phyloP scores from a whole-genome alignment of 164 flowering plant species.

The Berberis vulgaris region DNA sequence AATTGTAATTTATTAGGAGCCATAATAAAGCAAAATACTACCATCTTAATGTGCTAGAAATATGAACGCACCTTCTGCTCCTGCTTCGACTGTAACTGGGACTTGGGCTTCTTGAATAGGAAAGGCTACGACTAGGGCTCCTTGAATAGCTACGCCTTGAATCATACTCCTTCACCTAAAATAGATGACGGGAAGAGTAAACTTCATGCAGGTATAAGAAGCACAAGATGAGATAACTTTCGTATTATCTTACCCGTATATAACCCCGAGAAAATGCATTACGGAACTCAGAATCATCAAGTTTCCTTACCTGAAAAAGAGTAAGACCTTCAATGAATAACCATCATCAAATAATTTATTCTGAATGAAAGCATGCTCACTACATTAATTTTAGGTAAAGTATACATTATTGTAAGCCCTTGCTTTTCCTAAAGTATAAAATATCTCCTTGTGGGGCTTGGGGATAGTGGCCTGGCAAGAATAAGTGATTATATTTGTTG shows the following conservation, averaged over 20 bases:
- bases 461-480: too few species aligned
- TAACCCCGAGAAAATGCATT: conserved; percentile 74
- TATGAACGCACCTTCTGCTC: conserved; percentile 47
- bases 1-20: neutral
- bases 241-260: conserved; percentile 44
- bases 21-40: neutral
- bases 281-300: conserved; percentile 83
- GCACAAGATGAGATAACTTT: neutral
- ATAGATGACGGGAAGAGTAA: neutral
- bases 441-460: too few species aligned
- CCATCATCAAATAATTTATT: too few species aligned
- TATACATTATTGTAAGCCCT: too few species aligned
- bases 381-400: too few species aligned
- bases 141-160: conserved; percentile 49
- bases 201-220: neutral
- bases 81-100: conserved; percentile 53
- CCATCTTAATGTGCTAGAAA: neutral
- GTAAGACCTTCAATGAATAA: neutral
- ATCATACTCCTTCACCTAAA: conserved; percentile 83
- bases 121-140: conserved; percentile 54
- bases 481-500: too few species aligned
- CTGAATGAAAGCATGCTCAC: too few species aligned
- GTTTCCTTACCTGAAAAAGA: conserved; percentile 54
- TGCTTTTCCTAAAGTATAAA: too few species aligned
- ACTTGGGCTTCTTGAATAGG: conserved; percentile 42